Base-by-base conservation (phyloP, 768 basidiomycete genomes). In the Phanerodontia chrysosporium region DNA sequence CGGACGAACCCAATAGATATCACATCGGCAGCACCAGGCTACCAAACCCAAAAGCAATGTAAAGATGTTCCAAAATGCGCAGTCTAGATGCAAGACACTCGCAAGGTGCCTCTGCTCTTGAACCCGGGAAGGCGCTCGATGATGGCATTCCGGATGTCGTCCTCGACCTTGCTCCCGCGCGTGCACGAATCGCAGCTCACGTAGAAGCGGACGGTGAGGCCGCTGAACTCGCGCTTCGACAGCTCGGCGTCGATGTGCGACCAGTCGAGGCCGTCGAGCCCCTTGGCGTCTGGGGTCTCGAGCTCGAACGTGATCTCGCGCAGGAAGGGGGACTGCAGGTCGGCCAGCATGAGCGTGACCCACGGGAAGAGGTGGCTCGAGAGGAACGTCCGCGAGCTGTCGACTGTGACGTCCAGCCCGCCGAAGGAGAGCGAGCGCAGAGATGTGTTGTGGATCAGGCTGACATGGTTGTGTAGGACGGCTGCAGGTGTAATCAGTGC, bases 371-470 rank as follows among this genome's bases (percentile, higher is more conserved):
- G 44, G 36, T 57, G 46, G 3, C 30, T 45, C n/a, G 66, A 64
- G 29, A 66, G 55, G 62, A 66, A 67, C 22, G 63, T 58, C 36
- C 60, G 65, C 30, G 66, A 62, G 21, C 61, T 46, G 25, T 49
- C 65, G 8, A 54, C 62, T 21, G 63, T 58, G 29, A 64, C 65
- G 55, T 65, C 63, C 27, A 69, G 66, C 36, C 68, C 66, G 36
- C 68, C 65, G 39, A 69, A 69, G 39, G 65, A 62, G 24, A 67
- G 62, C 35, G 64, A 55, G 29, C 65, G 66, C n/a, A 69, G 66
- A 16, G 64, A 63, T 29, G 66, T 67, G 63, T 69, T 69, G 55
- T 65, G 62, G 18, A 61, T 61, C n/a, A 69, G 65, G 58, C 62
- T 65, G 7, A 69, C 60, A 42, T 69, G 65, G 58, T 66, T 62